Base-by-base conservation (phyloP, 2,329 filamentous ascomycete genomes). In the Fusarium goolgardi region DNA sequence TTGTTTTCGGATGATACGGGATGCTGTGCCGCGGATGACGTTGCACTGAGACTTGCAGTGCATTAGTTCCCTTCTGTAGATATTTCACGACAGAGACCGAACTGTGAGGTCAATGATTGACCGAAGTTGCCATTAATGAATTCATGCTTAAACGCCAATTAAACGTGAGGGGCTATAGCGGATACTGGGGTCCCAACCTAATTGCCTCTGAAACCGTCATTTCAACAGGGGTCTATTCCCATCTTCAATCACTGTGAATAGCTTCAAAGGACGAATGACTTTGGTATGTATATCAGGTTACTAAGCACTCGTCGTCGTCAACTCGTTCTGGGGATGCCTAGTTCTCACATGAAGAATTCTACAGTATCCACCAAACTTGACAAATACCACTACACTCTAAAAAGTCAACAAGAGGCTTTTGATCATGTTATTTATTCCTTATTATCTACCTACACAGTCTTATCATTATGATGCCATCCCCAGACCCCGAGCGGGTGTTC, bases 141-240 rank as follows among this genome's bases (percentile, higher is more conserved):
- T 51, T 51, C 18, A 40, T 40, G 15, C 5, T 18, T 13, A n/a
- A 49, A 21, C 25, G n/a, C n/a, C 25, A 39, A 41, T 54, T 40
- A 59, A 15, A 25, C 25, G 16, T 34, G 31, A 59, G 37, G 55
- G 50, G 40, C 29, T 43, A 61, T 39, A 32, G 55, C 58, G 50
- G 50, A 69, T 52, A 46, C 53, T 51, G 23, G 57, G 62, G 45
- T 44, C 43, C 43, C 47, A 40, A 63, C 39, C 37, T 69, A 63
- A 69, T 63, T 62, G 37, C 40, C 32, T 50, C 27, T 69, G 66
- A 69, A 69, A 69, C 66, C 50, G 35, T 44, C 46, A 18, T 51
- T 32, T 43, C 18, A 53, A 43, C 66, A 55, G 65, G 57, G 61
- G 43, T 34, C 21, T 37, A 27, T 54, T 55, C 40, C 46, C 47